These are phyloP conservation scores for Artemisia annua DNA, from an alignment of 129 eudicot genomes.

Conservation along the genomic window DNA sequence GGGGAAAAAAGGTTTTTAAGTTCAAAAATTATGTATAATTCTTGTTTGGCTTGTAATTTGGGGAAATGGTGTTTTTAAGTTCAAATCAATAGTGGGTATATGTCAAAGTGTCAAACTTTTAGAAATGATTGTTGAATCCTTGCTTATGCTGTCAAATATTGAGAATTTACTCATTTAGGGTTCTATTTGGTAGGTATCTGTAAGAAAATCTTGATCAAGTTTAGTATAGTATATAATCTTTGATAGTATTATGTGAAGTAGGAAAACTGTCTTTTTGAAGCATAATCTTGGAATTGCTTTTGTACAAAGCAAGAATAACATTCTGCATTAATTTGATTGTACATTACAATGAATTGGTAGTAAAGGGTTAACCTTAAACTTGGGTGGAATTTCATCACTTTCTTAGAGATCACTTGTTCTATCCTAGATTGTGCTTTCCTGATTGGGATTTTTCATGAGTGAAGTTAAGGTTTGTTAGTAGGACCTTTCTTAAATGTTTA, in stretches of 20 bases:
- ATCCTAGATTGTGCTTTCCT: slow-evolving; percentile 33
- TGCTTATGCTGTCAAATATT: background rate
- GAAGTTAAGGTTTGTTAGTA: too few species aligned
- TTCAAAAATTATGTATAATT: background rate
- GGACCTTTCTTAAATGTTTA: background rate
- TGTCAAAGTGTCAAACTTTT: background rate
- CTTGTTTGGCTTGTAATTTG: background rate
- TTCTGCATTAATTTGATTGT: background rate
- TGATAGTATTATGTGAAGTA: background rate
- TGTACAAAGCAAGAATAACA: background rate
- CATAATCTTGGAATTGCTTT: background rate
- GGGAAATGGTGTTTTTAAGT: background rate
- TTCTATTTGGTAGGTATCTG: background rate
- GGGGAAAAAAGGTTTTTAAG: background rate
- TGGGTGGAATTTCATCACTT: slow-evolving; percentile 16
- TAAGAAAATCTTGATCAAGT: background rate
- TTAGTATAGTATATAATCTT: background rate
- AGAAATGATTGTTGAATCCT: background rate
- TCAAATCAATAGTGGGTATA: background rate
- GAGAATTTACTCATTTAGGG: background rate
- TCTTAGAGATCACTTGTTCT: slow-evolving; percentile 18
- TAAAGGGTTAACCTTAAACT: slow-evolving; percentile 12
- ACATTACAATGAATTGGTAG: background rate
- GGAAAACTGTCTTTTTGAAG: slow-evolving; percentile 8
- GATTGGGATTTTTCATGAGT: background rate